Conservation (phyloP, 2,329 filamentous ascomycete genomes). For the Cucurbitaria berberidis region DNA sequence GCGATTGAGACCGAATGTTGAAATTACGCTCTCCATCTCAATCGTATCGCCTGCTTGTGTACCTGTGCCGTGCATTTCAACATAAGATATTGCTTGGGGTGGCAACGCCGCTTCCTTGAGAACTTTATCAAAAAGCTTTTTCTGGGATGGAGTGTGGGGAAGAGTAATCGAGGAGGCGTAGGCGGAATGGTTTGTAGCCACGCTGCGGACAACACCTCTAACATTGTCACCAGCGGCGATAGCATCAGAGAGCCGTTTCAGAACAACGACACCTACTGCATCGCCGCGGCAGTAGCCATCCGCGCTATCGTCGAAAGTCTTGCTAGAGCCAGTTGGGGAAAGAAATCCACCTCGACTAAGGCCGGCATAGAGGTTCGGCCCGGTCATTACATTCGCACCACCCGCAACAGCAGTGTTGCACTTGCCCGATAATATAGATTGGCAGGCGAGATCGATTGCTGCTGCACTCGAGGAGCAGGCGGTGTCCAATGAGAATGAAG, state of each 20-base stretch:
- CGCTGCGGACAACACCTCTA: conserved; percentile 38
- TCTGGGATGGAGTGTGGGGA: conserved; percentile 33
- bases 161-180: conserved; percentile 41
- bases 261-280: conserved; percentile 33
- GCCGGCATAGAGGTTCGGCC: conserved; percentile 40
- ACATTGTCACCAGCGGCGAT: conserved; percentile 41
- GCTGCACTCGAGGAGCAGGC: conserved; percentile 47
- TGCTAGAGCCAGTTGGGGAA: conserved; percentile 34
- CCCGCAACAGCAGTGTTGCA: conserved; percentile 34
- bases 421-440: conserved; percentile 39
- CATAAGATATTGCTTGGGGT: conserved; percentile 37
- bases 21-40: too few species aligned
- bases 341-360: conserved; percentile 33
- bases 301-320: conserved; percentile 40
- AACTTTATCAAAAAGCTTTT: conserved; percentile 19
- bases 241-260: conserved; percentile 46
- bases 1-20: too few species aligned
- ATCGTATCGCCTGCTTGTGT: conserved; percentile 43
- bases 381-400: conserved; percentile 33
- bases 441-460: conserved; percentile 36
- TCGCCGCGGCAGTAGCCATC: conserved; percentile 45
- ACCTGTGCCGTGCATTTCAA: conserved; percentile 44
- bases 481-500: conserved; percentile 50
- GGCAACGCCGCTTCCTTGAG: conserved; percentile 45
- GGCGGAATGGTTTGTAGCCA: conserved; percentile 42